Conservation (phyloP, 2,329 filamentous ascomycete species). For the Ceratocystis eucalypticola region DNA sequence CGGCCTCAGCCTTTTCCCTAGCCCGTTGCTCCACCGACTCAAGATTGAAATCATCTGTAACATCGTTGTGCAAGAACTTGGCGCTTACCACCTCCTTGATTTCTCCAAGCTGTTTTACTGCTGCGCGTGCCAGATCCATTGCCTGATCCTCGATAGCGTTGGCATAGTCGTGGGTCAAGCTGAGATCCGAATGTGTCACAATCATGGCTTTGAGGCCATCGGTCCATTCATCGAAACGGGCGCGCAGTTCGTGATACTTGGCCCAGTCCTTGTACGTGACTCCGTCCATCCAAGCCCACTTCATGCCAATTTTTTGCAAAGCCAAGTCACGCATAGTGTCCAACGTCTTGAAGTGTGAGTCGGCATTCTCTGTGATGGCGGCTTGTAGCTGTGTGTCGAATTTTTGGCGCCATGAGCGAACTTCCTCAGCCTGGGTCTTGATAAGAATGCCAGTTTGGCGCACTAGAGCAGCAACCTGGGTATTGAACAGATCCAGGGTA, state of each 20-base stretch:
- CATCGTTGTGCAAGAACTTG: constrained; percentile 67
- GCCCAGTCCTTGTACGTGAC: constrained; percentile 96
- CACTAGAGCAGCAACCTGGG: constrained; percentile 35
- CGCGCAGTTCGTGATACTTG: constrained; percentile 80
- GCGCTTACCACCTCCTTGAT: constrained; percentile 74
- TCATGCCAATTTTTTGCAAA: constrained; percentile 81
- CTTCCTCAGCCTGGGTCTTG: constrained; percentile 61
- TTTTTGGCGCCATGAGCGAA: constrained; percentile 61
- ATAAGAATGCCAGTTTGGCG: constrained; percentile 57
- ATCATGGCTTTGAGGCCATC: constrained; percentile 66
- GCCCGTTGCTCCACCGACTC: constrained; percentile 47
- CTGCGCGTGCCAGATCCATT: constrained; percentile 65
- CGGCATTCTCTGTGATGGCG: constrained; percentile 58
- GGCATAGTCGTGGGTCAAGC: constrained; percentile 52
- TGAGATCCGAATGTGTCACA: constrained; percentile 56
- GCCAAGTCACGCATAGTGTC: constrained; percentile 72
- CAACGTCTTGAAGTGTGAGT: constrained; percentile 69
- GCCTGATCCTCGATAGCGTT: constrained; percentile 60
- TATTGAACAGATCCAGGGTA: constrained; percentile 31
- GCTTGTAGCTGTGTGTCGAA: constrained; percentile 57
- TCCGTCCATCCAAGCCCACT: constrained; percentile 90
- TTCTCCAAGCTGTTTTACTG: constrained; percentile 64
- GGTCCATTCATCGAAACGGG: constrained; percentile 72
- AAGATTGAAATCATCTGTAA: constrained; percentile 64
- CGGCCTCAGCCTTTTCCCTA: constrained; percentile 30